Evolutionary conservation across 352 stramenopile species (phyloP), one percentile per base, ranked within the genome.

Genomic region (Pythium sp.): DNA sequence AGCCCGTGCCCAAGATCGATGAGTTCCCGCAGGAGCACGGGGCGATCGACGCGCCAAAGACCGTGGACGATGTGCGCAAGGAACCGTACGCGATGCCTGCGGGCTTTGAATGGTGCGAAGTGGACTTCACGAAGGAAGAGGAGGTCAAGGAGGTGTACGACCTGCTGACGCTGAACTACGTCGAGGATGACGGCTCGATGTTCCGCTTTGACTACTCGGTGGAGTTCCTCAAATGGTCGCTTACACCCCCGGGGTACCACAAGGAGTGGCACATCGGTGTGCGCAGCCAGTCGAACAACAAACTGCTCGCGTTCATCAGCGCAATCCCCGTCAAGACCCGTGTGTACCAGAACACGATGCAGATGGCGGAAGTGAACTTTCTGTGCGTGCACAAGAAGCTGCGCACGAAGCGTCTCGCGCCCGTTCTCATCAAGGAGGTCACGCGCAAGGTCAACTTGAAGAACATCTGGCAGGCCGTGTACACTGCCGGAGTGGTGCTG

Each of bases 401-500:
- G 15, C 81, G 95, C 22, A 80, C 83, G n/a, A 98, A 98, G 83
- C 90, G 97, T 5, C 74, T 99, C 12, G 97, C 98, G 12, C 98
- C 98, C 0, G 97, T 99, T 47, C 81, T 99, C 0, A 99, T 99
- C 79, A 99, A 99, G 84, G 98, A 99, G 78, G 97, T 99, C 62
- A 99, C 98, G n/a, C 82, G 98, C 22, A 80, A 97, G 30, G 97
- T 99, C 12, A 99, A 99, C 78, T 71, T 97, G n/a, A 87, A 70
- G 32, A 62, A 97, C 68, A 77, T 97, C 24, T 97, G 87, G 87
- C 96, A 99, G 78, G 98, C 98, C 6, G 96, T 99, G 3, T 99
- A 99, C 80, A 99, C 98, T 28, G 98, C 97, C 0, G 98, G 98
- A 6, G 96, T 99, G 8, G 84, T 98, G 49, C 78, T 99, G 49